Base-by-base conservation (phyloP, 345 rosid genomes). In the Mallotus nudiflorus region DNA sequence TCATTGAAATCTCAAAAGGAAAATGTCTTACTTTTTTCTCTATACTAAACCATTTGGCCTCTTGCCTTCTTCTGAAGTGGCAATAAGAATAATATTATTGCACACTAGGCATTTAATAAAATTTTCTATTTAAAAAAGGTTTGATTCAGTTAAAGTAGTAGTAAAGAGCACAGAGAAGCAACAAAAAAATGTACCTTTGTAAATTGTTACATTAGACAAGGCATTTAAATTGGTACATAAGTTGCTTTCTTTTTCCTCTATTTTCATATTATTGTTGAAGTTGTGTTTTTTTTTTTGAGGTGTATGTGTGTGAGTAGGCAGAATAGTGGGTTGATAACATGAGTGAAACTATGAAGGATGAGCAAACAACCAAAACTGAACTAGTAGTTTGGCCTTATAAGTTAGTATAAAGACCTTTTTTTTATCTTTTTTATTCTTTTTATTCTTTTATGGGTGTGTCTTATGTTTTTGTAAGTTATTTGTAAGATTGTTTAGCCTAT, bases 311-410 rank as follows among this genome's bases (percentile, higher is more conserved):
- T 65, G 31, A 66, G 42, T 73, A 91, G 97, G 92, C 92, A 73
- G 89, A 89, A 70, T 82, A 81, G 70, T 91, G 91, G 91, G 88
- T 88, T 68, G 76, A 84, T 40, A 84, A 60, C 70, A 88, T 88
- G 92, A 66, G 87, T 13, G 77, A 64, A 71, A 6, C 63, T 48
- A 62, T 68, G 65, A 84, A 80, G 10, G 86, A 83, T 75, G 89
- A 87, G 70, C 82, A 52, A 5, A 33, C 37, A 33, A n/a, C n/a
- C n/a, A 77, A 77, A 69, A 42, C 72, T 69, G 85, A 77, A 80
- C 50, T 76, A 70, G 83, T 68, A 67, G 84, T 66, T 60, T 81
- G 86, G 19, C 88, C 85, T 73, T 52, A 70, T 22, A 78, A 88
- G 93, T 87, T 40, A 55, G 82, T 54, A 51, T 53, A 56, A 2